These are phyloP conservation scores for Monilinia vaccinii-corymbosi DNA, from an alignment of 2,329 filamentous ascomycete genomes.

Conservation along the genomic window DNA sequence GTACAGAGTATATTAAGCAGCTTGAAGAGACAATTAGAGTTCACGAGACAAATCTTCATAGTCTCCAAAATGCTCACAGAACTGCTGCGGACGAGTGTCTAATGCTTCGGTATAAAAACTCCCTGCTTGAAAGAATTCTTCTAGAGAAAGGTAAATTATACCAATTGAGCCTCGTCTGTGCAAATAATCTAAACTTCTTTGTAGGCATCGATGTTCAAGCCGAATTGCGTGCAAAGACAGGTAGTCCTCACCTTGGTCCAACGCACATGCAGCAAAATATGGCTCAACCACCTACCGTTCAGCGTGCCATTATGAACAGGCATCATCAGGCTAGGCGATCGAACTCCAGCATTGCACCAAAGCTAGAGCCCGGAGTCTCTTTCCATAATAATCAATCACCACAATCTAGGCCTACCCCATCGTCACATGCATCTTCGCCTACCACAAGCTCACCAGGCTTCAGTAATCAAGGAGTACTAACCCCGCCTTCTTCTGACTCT, in stretches of 20 bases:
- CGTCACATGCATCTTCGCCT: slow-evolving; percentile 67
- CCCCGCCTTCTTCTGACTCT: slow-evolving; percentile 49
- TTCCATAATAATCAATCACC: slow-evolving; percentile 40
- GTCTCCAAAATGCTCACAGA: slow-evolving; percentile 86
- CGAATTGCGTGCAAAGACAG: slow-evolving; percentile 86
- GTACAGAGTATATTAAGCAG: slow-evolving; percentile 99
- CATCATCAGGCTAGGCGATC: slow-evolving; percentile 63
- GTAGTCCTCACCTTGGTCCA: slow-evolving; percentile 69
- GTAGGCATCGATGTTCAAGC: slow-evolving; percentile 93
- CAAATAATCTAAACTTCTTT: slow-evolving; percentile 12
- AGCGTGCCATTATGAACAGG: slow-evolving; percentile 71
- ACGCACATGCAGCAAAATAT: slow-evolving; percentile 59
- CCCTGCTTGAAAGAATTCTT: slow-evolving; percentile 85
- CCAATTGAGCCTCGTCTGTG: neutral
- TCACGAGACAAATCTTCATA: slow-evolving; percentile 90
- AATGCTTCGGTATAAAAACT: slow-evolving; percentile 98
- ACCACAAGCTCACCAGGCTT: slow-evolving; percentile 54
- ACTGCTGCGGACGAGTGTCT: slow-evolving; percentile 92
- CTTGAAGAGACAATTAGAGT: slow-evolving; percentile 95
- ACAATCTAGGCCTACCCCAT: slow-evolving; percentile 71
- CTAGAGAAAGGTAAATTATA: slow-evolving; percentile 73
- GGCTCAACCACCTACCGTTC: slow-evolving; percentile 67
- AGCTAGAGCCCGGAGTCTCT: slow-evolving; percentile 48
- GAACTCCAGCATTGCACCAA: slow-evolving; percentile 65
- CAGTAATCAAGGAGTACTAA: slow-evolving; percentile 46